Base-by-base conservation (phyloP, 2,329 filamentous ascomycete species). In the Ophiostoma ulmi region DNA sequence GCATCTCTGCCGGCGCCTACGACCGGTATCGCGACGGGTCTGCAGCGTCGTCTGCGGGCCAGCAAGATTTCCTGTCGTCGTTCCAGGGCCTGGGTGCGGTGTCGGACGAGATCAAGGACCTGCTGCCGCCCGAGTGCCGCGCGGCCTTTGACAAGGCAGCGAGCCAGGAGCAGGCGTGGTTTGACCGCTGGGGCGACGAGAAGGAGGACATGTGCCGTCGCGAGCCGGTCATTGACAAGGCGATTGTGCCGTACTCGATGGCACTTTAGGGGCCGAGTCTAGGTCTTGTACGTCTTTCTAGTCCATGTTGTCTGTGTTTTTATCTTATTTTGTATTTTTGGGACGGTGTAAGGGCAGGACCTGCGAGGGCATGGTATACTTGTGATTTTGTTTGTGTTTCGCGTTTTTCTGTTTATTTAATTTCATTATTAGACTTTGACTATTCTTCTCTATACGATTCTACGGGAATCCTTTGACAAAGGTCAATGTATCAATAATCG, bases 121-220 rank as follows among this genome's bases (percentile, higher is more conserved):
- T 90, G 72, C 82, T 94, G 72, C 90, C 90, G 1, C 79, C 85
- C 1, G 88, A 92, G 73, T 95, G 92, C 78, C 86, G 90, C 52
- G 81, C 83, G 52, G 90, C 91, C 0, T 93, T 97, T 73, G 83
- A 93, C 68, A 82, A 86, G 69, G 90, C 92, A 3, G 82, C 88
- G 69, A 80, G 81, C 13, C 83, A 85, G 70, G 92, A 97, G 79
- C 79, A 80, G 72, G 80, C 85, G 70, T 98, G 93, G 91, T 91
- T 91, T 78, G n/a, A 11, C 13, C 65, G n/a, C 73, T 97, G 93
- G 92, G 86, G 86, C 20, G 84, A 86, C 5, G 94, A 97, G 80
- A 83, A 79, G 48, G 80, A 84, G 11, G 86, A 87, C 71, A 82
- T 80, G 72, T 81, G 83, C 55, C 81, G 87, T 70, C 80, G 83